phyloP scores from a whole-genome alignment of 306 rosid species.

The Vigna nakashimae region DNA sequence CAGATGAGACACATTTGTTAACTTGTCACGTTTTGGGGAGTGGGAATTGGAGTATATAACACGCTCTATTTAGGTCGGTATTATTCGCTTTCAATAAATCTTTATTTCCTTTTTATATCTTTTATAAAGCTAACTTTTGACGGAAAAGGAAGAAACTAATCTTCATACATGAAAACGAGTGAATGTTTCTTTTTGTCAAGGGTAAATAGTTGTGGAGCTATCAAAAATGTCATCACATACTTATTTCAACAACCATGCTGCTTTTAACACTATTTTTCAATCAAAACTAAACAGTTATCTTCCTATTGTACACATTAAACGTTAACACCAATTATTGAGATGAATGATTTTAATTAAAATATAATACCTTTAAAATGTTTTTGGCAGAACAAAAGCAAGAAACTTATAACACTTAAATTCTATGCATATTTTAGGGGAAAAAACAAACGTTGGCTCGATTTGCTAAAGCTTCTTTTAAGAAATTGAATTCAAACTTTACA shows the following conservation, averaged over 20 bases:
- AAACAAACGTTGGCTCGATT: no score
- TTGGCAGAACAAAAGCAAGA: no score
- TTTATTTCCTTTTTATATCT: background rate
- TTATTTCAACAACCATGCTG: no score
- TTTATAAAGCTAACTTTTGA: background rate
- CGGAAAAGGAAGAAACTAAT: background rate
- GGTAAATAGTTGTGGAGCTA: background rate
- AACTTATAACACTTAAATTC: no score
- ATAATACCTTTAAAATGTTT: no score
- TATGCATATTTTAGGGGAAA: no score
- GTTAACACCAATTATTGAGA: no score
- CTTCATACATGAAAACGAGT: background rate
- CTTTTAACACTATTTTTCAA: background rate
- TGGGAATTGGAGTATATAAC: background rate
- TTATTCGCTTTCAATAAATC: background rate
- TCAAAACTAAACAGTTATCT: no score
- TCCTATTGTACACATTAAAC: no score
- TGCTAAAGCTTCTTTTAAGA: no score
- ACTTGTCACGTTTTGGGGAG: background rate
- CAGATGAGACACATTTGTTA: background rate
- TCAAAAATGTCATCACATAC: background rate
- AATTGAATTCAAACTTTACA: no score
- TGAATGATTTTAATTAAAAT: no score
- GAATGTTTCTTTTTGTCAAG: background rate
- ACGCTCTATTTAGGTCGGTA: background rate